Evolutionary conservation across 805 yeast species (phyloP).

Genomic region (Metschnikowia matae): DNA sequence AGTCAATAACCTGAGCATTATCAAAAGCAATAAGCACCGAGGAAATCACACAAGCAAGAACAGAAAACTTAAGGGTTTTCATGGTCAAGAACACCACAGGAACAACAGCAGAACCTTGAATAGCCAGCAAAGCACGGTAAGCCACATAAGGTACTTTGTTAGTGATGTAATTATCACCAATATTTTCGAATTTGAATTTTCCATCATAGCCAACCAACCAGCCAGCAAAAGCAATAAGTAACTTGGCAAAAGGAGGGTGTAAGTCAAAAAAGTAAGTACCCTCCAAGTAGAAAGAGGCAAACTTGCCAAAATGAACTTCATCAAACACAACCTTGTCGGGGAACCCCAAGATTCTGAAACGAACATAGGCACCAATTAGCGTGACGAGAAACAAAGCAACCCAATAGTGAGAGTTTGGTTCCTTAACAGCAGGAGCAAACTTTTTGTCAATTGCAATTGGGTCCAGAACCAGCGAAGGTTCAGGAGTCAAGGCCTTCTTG

Average conservation of each 20-base stretch:
- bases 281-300: constrained; percentile 80
- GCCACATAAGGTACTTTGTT: constrained; percentile 85
- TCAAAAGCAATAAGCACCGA: constrained; percentile 75
- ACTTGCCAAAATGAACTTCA: constrained; percentile 84
- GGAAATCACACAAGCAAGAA: constrained; percentile 75
- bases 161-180: constrained; percentile 77
- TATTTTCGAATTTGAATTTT: constrained; percentile 82
- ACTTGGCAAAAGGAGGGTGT: constrained; percentile 97
- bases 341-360: constrained; percentile 58
- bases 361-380: constrained; percentile 41
- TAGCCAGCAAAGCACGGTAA: constrained; percentile 71
- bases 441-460: constrained; percentile 1
- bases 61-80: constrained; percentile 78
- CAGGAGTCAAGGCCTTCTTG: constrained; percentile 17
- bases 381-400: constrained; percentile 39
- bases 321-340: constrained; percentile 81
- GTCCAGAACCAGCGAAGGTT: constrained; percentile 7
- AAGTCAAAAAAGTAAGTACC: constrained; percentile 92
- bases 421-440: constrained; percentile 11
- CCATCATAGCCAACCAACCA: constrained; percentile 89
- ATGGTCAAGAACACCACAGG: constrained; percentile 81
- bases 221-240: constrained; percentile 87
- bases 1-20: constrained; percentile 86
- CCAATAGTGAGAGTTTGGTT: constrained; percentile 29
- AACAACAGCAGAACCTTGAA: constrained; percentile 77